These are phyloP conservation scores for Talaromyces sp. DNA, from an alignment of 2,329 filamentous ascomycete species.

Conservation along the genomic window DNA sequence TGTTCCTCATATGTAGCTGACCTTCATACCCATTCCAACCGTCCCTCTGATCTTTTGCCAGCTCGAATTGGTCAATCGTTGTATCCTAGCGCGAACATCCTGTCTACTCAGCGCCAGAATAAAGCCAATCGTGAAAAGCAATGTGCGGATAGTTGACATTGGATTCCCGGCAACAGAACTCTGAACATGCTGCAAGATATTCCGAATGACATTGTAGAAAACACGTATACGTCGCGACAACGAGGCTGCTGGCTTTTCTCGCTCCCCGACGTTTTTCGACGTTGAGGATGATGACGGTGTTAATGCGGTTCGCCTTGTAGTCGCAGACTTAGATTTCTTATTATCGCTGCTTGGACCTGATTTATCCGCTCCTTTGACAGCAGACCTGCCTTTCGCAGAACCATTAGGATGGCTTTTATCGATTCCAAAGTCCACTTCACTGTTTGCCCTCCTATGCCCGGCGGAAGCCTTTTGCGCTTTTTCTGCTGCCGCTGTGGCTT, in stretches of 20 bases:
- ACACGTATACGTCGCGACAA: slow-evolving; percentile 40
- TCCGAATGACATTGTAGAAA: slow-evolving; percentile 47
- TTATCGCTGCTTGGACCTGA: slow-evolving; percentile 23
- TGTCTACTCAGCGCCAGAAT: slow-evolving; percentile 70
- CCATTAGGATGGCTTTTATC: slow-evolving; percentile 51
- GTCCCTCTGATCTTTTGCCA: slow-evolving; percentile 83
- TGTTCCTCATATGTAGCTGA: slow-evolving; percentile 74
- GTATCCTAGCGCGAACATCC: slow-evolving; percentile 70
- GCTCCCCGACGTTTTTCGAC: slow-evolving; percentile 41
- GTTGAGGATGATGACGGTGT: slow-evolving; percentile 28
- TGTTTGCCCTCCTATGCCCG: slow-evolving; percentile 53
- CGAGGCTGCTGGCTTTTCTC: slow-evolving; percentile 31
- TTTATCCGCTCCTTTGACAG: slow-evolving; percentile 29
- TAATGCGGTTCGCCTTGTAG: slow-evolving; percentile 26
- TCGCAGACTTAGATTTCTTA: slow-evolving; percentile 17
- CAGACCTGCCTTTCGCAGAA: slow-evolving; percentile 26
- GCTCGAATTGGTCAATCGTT: slow-evolving; percentile 62
- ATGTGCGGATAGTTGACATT: slow-evolving; percentile 55
- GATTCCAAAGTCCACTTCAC: slow-evolving; percentile 67
- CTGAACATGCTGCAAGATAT: slow-evolving; percentile 49
- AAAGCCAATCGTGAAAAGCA: slow-evolving; percentile 78
- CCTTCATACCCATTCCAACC: slow-evolving; percentile 93
- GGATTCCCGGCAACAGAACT: slow-evolving; percentile 54
- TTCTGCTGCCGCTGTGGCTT: slow-evolving; percentile 41
- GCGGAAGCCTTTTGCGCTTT: slow-evolving; percentile 24